Conservation (phyloP, 176 grass and related monocot species). For the Aegilops speltoides region DNA sequence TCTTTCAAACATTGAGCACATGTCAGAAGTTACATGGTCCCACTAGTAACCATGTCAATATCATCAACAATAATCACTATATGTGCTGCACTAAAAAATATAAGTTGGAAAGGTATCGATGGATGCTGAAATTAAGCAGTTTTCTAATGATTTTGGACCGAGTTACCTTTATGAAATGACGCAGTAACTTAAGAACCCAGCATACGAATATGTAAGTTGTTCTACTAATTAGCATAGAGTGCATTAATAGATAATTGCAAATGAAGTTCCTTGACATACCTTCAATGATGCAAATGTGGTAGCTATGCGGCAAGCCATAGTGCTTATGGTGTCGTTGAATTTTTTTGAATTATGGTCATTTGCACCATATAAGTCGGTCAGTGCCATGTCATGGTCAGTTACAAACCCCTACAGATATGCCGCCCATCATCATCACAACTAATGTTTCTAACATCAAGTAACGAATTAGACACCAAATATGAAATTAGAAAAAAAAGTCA, state of each 20-base stretch:
- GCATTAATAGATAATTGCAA: slow-evolving; percentile 12
- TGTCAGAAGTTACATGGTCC: slow-evolving; percentile 10
- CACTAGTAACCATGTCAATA: not conserved
- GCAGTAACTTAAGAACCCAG: not conserved
- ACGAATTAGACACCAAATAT: not conserved
- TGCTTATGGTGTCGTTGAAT: slow-evolving; percentile 69
- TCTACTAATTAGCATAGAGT: not conserved
- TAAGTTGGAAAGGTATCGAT: not conserved
- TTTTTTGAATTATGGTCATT: slow-evolving; percentile 56
- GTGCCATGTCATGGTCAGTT: slow-evolving; percentile 88
- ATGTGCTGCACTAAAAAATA: not conserved
- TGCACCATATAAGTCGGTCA: slow-evolving; percentile 69
- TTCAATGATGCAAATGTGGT: slow-evolving; percentile 91
- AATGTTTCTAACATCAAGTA: not conserved
- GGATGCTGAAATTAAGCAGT: not conserved
- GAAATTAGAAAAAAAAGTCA: not conserved
- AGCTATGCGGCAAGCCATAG: slow-evolving; percentile 82
- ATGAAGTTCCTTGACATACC: slow-evolving; percentile 42
- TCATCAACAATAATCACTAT: not conserved
- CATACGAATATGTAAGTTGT: not conserved
- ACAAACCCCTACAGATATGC: slow-evolving; percentile 59
- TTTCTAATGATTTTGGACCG: no score
- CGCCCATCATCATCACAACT: slow-evolving; percentile 7
- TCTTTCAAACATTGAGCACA: not conserved
- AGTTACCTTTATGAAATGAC: not conserved